These are phyloP conservation scores for Cochlearia excelsa DNA, from an alignment of 345 rosid genomes.

Conservation along the genomic window DNA sequence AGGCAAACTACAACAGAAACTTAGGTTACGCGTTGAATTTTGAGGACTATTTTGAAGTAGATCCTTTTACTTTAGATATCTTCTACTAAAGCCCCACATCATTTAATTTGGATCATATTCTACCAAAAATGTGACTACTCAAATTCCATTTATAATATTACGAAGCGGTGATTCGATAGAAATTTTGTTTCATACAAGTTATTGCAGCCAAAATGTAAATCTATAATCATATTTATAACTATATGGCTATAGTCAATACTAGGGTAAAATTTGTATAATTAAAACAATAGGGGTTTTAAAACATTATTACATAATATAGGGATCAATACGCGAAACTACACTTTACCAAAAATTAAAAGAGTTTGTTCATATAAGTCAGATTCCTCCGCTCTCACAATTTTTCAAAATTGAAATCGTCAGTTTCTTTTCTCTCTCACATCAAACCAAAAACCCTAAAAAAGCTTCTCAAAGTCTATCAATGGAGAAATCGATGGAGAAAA, in stretches of 20 bases:
- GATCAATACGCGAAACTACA: background rate
- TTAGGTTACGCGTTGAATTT: constrained; percentile 21
- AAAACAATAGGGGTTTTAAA: constrained; percentile 2
- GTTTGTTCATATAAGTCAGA: constrained; percentile 12
- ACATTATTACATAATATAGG: background rate
- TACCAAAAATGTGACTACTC: background rate
- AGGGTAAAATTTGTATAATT: background rate
- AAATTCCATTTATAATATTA: background rate
- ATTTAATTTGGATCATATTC: background rate
- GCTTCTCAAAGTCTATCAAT: constrained; percentile 23
- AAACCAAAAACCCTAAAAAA: background rate
- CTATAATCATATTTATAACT: background rate
- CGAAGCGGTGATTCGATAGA: background rate
- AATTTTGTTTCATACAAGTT: too few species aligned
- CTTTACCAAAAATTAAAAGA: background rate
- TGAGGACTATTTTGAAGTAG: background rate
- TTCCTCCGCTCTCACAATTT: constrained; percentile 26
- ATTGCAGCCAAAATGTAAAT: too few species aligned
- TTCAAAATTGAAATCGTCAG: constrained; percentile 5
- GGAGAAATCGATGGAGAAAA: constrained; percentile 44
- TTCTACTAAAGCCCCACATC: background rate
- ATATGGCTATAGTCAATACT: background rate
- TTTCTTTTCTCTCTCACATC: background rate
- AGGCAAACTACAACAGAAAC: constrained; percentile 23
- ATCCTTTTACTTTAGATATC: background rate